phyloP scores from a whole-genome alignment of 257 asterid genomes.

The Leptodermis oblonga region DNA sequence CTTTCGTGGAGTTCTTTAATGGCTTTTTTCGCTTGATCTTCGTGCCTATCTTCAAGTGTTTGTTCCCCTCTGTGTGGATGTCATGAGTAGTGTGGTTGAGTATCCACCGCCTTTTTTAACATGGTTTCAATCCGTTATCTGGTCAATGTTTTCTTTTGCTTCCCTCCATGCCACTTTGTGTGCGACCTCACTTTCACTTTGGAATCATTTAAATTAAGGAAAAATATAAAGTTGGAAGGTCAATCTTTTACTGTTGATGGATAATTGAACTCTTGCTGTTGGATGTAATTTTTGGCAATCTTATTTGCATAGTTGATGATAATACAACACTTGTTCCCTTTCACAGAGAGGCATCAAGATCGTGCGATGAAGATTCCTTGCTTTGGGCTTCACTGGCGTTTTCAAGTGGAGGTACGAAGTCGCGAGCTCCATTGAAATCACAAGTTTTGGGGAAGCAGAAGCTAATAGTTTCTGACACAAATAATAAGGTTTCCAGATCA shows the following conservation, averaged over 20 bases:
- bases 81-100: too few relatives aligned
- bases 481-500: slow-evolving; percentile 53
- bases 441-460: slow-evolving; percentile 58
- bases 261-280: not conserved
- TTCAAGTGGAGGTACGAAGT: slow-evolving; percentile 36
- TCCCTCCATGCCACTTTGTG: not conserved
- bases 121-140: not conserved
- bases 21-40: not conserved
- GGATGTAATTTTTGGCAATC: not conserved
- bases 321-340: slow-evolving; percentile 10
- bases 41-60: not conserved
- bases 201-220: not conserved
- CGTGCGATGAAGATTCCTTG: slow-evolving; percentile 28
- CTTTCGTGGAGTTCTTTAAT: not conserved
- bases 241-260: not conserved
- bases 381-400: slow-evolving; percentile 47
- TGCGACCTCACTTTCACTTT: too few relatives aligned
- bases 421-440: slow-evolving; percentile 31
- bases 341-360: slow-evolving; percentile 43
- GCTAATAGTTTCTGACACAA: slow-evolving; percentile 43
- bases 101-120: not conserved
- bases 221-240: not conserved
- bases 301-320: not conserved
- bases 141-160: not conserved
- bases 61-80: too few relatives aligned